phyloP scores from a whole-genome alignment of 2,329 filamentous ascomycete species.

The Fusarium coicis region DNA sequence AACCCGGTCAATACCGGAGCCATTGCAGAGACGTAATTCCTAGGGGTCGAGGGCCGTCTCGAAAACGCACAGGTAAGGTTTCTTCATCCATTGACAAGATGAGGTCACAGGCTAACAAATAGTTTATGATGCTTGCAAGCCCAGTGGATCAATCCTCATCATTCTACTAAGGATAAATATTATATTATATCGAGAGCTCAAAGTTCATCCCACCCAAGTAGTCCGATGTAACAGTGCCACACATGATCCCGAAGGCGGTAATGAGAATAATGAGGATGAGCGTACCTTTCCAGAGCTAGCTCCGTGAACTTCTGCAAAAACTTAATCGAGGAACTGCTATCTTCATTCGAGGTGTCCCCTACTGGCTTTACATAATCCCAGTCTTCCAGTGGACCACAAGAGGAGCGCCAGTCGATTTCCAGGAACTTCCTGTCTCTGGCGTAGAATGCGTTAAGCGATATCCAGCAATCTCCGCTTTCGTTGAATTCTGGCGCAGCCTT shows the following conservation, averaged over 20 bases:
- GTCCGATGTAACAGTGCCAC: too few relatives aligned
- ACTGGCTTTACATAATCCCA: not conserved
- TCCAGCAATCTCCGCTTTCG: not conserved
- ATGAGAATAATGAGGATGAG: fast-evolving
- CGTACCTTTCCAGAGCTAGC: too few relatives aligned
- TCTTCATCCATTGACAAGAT: not conserved
- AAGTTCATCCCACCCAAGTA: too few relatives aligned
- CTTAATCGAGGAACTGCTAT: not conserved
- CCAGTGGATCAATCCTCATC: too few relatives aligned
- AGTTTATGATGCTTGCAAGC: too few relatives aligned
- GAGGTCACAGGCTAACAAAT: too few relatives aligned
- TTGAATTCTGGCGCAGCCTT: not conserved
- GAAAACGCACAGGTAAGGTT: not conserved
- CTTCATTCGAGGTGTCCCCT: not conserved
- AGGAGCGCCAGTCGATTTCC: not conserved
- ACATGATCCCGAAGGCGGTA: not conserved
- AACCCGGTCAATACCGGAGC: not conserved
- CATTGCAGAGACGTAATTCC: not conserved
- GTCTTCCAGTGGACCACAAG: not conserved
- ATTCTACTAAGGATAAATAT: too few relatives aligned
- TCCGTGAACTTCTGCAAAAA: not conserved
- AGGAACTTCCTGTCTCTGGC: constrained; percentile 16
- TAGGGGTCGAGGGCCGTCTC: not conserved
- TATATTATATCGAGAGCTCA: too few relatives aligned
- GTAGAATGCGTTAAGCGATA: not conserved